Evolutionary conservation across 2,329 filamentous ascomycete genomes (phyloP).

Genomic region (Colletotrichum karsti): DNA sequence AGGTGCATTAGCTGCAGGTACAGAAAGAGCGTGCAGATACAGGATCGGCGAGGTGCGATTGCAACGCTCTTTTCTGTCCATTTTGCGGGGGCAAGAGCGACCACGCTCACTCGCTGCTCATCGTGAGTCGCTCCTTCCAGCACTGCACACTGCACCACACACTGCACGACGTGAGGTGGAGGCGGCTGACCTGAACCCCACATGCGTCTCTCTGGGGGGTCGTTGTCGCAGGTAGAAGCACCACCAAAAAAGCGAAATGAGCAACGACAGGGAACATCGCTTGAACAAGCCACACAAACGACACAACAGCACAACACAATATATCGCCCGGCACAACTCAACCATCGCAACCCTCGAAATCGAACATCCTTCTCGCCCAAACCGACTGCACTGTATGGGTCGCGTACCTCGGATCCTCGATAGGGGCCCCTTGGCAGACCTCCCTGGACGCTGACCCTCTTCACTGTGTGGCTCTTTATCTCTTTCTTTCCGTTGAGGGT

Average conservation of each 20-base stretch:
- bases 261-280: neutral
- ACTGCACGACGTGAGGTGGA: too few relatives aligned
- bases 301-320: neutral
- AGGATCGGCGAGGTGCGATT: neutral
- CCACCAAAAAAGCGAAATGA: conserved; percentile 24
- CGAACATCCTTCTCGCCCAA: conserved; percentile 19
- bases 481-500: neutral
- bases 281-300: neutral
- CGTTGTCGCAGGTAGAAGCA: conserved; percentile 12
- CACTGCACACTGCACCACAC: too few relatives aligned
- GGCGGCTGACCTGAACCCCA: conserved; percentile 17
- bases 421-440: neutral
- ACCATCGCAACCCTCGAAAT: neutral
- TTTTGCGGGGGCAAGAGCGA: neutral
- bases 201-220: conserved; percentile 6
- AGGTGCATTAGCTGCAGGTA: conserved; percentile 16
- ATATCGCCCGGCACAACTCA: neutral
- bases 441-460: neutral
- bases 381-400: conserved; percentile 24
- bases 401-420: neutral
- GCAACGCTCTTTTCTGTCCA: neutral
- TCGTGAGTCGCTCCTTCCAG: neutral
- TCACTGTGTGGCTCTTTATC: conserved; percentile 17
- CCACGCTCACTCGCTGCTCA: neutral
- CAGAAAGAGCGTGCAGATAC: neutral